Evolutionary conservation across 768 basidiomycete genomes (phyloP).

Genomic region (Lactarius indigo): DNA sequence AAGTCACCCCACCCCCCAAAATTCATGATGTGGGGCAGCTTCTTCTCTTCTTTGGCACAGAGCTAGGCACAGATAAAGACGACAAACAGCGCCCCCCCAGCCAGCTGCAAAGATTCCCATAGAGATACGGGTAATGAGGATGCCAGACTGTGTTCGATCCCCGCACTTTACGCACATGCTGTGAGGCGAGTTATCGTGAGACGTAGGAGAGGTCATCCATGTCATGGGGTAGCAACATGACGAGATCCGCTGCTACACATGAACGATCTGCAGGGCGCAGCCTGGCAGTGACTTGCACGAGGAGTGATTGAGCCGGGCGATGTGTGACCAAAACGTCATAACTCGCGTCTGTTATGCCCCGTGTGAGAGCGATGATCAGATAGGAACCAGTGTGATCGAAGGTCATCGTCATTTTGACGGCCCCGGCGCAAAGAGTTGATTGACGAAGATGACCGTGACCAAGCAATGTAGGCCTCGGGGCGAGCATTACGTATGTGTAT

Average conservation of each 20-base stretch:
- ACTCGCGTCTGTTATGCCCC: neutral
- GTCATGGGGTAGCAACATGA: neutral
- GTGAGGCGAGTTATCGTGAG: neutral
- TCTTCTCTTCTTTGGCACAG: neutral
- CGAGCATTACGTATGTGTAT: neutral
- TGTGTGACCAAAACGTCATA: neutral
- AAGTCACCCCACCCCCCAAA: neutral
- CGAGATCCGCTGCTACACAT: too few species aligned
- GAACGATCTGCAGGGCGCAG: neutral
- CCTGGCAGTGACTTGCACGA: neutral
- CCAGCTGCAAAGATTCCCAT: neutral
- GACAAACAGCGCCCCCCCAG: neutral
- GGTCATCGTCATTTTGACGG: neutral
- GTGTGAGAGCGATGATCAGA: neutral
- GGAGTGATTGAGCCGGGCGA: neutral
- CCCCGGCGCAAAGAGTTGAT: neutral
- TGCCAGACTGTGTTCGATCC: neutral
- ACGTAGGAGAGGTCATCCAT: neutral
- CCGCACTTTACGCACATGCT: neutral
- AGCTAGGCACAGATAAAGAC: neutral
- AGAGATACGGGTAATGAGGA: neutral
- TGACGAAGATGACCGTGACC: neutral
- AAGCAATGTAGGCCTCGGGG: neutral
- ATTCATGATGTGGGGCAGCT: neutral
- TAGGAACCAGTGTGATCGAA: neutral